Evolutionary conservation across 139 green algal species (phyloP).

Genomic region (Ostreobium quekettii): DNA sequence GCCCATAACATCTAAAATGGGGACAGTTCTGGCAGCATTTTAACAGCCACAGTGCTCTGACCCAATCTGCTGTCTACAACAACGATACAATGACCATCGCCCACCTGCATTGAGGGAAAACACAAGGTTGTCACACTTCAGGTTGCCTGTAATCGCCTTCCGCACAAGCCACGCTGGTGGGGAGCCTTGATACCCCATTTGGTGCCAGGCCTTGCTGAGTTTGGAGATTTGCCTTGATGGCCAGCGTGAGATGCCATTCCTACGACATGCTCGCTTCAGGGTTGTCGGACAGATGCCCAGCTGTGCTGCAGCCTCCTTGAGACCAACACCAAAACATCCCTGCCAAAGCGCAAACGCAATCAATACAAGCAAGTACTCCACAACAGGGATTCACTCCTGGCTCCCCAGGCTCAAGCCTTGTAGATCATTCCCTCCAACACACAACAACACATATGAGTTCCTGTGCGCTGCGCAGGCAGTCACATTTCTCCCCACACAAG

Average conservation of each 20-base stretch:
- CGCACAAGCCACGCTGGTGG: slow-evolving; percentile 4
- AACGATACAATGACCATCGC: no score
- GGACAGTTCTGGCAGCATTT: no score
- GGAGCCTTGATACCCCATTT: slow-evolving; percentile 21
- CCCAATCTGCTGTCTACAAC: no score
- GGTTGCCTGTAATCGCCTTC: slow-evolving; percentile 15
- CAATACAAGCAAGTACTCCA: no score
- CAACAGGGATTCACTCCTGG: no score
- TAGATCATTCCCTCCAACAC: no score
- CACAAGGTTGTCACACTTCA: slow-evolving; percentile 7
- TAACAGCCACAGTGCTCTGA: no score
- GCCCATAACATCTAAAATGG: no score
- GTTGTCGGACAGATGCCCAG: slow-evolving; percentile 87
- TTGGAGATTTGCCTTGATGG: slow-evolving; percentile 45
- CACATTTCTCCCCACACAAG: no score
- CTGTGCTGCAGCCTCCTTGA: slow-evolving; percentile 73
- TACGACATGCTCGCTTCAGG: slow-evolving; percentile 71
- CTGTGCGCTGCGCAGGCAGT: no score
- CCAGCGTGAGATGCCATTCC: slow-evolving; percentile 79
- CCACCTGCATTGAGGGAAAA: slow-evolving; percentile 2
- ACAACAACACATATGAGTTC: no score
- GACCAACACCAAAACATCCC: slow-evolving; percentile 70
- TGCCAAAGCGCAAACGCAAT: slow-evolving; percentile 28
- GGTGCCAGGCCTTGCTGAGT: slow-evolving; percentile 27
- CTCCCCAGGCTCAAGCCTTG: no score